Percentiles rank a stretch among this genome's conserved stretches.
Evolutionary conservation across 2,329 filamentous ascomycete genomes (phyloP).

Genomic region (Nemania abortiva): DNA sequence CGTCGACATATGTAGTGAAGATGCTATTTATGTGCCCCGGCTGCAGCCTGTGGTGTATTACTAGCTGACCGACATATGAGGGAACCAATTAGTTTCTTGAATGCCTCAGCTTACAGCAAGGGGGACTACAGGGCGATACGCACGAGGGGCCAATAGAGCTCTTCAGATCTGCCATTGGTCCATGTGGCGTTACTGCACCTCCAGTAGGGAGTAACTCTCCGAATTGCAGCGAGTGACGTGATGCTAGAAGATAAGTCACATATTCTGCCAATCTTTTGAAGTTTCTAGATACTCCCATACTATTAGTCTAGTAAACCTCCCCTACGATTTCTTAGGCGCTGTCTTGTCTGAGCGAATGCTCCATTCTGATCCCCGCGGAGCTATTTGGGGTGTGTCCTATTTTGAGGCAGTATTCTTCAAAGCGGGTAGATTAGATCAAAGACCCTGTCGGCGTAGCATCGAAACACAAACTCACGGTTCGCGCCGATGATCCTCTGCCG

Average conservation of each 20-base stretch:
- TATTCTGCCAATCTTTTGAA: neutral
- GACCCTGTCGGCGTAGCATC: constrained; percentile 2
- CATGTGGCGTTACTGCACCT: constrained; percentile 25
- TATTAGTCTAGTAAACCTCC: neutral
- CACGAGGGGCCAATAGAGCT: constrained; percentile 28
- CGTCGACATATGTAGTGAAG: constrained; percentile 28
- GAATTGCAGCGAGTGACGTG: constrained; percentile 34
- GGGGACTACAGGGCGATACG: constrained; percentile 38
- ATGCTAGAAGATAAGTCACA: neutral
- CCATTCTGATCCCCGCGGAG: constrained; percentile 3
- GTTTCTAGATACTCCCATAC: neutral
- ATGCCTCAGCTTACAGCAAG: constrained; percentile 38
- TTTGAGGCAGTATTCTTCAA: constrained; percentile 7
- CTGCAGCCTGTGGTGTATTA: constrained; percentile 21
- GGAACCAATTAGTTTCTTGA: constrained; percentile 44
- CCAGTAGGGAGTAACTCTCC: constrained; percentile 11
- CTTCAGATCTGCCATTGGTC: constrained; percentile 43
- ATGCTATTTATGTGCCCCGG: constrained; percentile 47
- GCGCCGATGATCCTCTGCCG: constrained; percentile 17
- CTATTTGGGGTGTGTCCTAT: neutral
- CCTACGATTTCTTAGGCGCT: constrained; percentile 14
- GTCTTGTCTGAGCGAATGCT: constrained; percentile 12
- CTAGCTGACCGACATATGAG: constrained; percentile 38
- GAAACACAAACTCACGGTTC: constrained; percentile 11
- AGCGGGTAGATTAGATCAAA: constrained; percentile 16